Percentiles rank a stretch among this genome's conserved stretches.
Evolutionary conservation across 2,329 filamentous ascomycete genomes (phyloP).

Genomic region (Colletotrichum destructivum): DNA sequence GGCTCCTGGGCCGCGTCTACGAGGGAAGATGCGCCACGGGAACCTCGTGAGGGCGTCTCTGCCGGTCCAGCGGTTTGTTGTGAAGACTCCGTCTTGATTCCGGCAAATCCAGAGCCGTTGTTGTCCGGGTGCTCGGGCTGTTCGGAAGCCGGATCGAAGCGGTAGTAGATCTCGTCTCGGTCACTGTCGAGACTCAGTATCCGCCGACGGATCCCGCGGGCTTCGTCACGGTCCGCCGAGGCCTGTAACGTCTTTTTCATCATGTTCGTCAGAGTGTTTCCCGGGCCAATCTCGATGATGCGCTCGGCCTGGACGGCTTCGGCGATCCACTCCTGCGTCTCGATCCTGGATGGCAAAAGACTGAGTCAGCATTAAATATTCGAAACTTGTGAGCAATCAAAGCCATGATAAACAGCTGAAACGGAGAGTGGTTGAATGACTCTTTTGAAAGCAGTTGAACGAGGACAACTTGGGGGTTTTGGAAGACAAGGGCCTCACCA

Average conservation of each 20-base stretch:
- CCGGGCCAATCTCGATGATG: constrained; percentile 96
- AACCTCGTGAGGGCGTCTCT: no score
- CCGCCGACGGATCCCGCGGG: constrained; percentile 93
- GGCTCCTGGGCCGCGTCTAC: no score
- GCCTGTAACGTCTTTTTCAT: constrained; percentile 86
- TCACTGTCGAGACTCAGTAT: constrained; percentile 99
- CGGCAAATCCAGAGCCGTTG: background rate
- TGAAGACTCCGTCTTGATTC: no score
- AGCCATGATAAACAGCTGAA: no score
- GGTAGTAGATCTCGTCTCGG: constrained; percentile 26
- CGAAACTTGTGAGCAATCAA: background rate
- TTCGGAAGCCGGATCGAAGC: background rate
- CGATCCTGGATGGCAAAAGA: constrained; percentile 72
- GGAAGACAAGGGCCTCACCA: constrained; percentile 60
- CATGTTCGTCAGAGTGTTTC: constrained; percentile 97
- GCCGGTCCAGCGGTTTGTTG: no score
- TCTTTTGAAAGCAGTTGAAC: no score
- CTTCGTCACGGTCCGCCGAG: constrained; percentile 98
- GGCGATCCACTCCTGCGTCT: constrained; percentile 99
- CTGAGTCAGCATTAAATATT: background rate
- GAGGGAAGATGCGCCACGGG: no score
- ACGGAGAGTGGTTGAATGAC: no score
- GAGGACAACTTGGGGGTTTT: no score
- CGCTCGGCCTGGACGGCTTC: constrained; percentile 95
- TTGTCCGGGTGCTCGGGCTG: background rate